phyloP scores from a whole-genome alignment of 2,329 filamentous ascomycete genomes.

The Aspergillus eucalypticola region DNA sequence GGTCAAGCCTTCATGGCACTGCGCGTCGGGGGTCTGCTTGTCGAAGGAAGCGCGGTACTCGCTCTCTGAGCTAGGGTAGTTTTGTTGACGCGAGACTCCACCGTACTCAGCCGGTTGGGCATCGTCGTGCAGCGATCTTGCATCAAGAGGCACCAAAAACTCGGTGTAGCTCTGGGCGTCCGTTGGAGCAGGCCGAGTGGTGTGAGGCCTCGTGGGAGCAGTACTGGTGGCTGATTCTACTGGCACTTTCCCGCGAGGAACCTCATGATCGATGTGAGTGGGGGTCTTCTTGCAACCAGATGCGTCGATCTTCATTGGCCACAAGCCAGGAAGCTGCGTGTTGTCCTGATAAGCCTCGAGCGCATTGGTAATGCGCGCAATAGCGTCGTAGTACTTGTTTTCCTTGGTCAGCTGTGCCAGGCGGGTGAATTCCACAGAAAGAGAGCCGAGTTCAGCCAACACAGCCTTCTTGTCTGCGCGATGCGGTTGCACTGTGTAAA shows the following conservation, averaged over 20 bases:
- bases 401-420: slow-evolving; percentile 82
- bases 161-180: slow-evolving; percentile 29
- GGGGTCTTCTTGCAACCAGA: slow-evolving; percentile 67
- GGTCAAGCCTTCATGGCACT: slow-evolving; percentile 43
- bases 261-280: slow-evolving; percentile 16
- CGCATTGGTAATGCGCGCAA: slow-evolving; percentile 80
- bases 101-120: slow-evolving; percentile 32
- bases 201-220: neutral
- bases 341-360: slow-evolving; percentile 72
- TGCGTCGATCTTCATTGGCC: slow-evolving; percentile 74
- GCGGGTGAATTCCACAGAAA: slow-evolving; percentile 86
- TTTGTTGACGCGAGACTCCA: slow-evolving; percentile 7
- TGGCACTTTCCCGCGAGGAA: slow-evolving; percentile 9
- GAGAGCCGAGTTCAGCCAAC: slow-evolving; percentile 71
- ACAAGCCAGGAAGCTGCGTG: slow-evolving; percentile 74
- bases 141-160: slow-evolving; percentile 24
- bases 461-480: slow-evolving; percentile 59
- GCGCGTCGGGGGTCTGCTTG: slow-evolving; percentile 13
- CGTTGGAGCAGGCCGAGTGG: slow-evolving; percentile 16
- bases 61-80: slow-evolving; percentile 7
- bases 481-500: slow-evolving; percentile 51
- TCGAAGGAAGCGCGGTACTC: slow-evolving; percentile 13
- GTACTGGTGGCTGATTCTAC: slow-evolving; percentile 4
- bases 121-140: slow-evolving; percentile 24
- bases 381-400: slow-evolving; percentile 83